phyloP scores from a whole-genome alignment of 1,284 basidiomycete species.

The Cutaneotrichosporon spelunceum region DNA sequence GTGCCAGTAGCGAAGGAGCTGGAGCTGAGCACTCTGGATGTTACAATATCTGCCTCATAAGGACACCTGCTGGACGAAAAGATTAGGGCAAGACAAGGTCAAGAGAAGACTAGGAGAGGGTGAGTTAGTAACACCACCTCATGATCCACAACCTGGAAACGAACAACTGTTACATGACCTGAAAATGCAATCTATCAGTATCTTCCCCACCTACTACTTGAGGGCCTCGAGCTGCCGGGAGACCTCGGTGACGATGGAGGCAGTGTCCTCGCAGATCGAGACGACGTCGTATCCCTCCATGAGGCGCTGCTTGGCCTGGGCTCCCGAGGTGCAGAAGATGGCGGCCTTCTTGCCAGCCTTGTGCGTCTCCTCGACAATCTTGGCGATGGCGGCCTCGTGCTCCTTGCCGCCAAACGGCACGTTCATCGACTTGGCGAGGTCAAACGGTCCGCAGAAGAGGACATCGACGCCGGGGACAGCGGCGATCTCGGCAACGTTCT shows the following conservation, averaged over 20 bases:
- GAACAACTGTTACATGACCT: neutral
- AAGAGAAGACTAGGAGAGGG: no score
- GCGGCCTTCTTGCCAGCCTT: conserved; percentile 38
- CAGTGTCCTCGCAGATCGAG: conserved; percentile 36
- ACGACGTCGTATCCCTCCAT: conserved; percentile 37
- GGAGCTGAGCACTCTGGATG: no score
- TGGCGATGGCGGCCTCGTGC: conserved; percentile 37
- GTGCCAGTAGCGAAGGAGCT: no score
- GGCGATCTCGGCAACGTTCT: conserved; percentile 45
- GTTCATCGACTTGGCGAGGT: conserved; percentile 38
- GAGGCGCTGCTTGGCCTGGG: conserved; percentile 30
- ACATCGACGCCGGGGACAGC: conserved; percentile 35
- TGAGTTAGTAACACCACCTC: no score
- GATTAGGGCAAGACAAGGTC: no score
- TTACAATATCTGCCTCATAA: no score
- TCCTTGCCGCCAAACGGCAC: conserved; percentile 25
- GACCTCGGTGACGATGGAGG: conserved; percentile 12
- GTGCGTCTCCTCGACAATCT: conserved; percentile 35
- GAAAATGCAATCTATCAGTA: neutral
- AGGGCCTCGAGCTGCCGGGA: conserved; percentile 13
- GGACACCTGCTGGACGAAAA: no score
- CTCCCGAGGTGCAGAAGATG: conserved; percentile 33
- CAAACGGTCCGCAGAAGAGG: conserved; percentile 34
- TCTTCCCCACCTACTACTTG: neutral
- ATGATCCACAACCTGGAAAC: neutral